Base-by-base conservation (phyloP, 1,139 yeast species). In the Taphrina communis region DNA sequence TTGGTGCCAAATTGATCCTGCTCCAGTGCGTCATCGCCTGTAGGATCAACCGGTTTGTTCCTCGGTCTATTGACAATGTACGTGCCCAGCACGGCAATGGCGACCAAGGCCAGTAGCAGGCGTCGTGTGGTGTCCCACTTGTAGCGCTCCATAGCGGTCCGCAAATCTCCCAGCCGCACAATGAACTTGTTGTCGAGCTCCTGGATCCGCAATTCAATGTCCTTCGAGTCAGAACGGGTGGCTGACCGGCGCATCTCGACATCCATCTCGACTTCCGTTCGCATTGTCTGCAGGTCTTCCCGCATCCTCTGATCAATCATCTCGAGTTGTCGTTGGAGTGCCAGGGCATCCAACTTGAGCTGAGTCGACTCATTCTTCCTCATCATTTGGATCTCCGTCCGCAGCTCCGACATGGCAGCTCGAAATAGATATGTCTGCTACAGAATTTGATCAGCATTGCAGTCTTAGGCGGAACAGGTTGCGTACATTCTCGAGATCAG, bases 341-440 rank as follows among this genome's bases (percentile, higher is more conserved):
- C 83, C 58, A 89, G 86, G 71, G 89, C 86, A 65, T 86, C 84
- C 72, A 87, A 86, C 35, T 88, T 85, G 70, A 87, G 80, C 72
- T 88, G 90, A 73, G 88, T 87, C 66, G 89, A 82, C 73, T 90
- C 91, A 31, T 82, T 81, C 73, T 89, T 93, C 71, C 97, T 81
- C 21, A 89, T 84, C 65, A 89, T 83, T 57, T 89, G 87, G 31
- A 92, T 85, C 74, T 92, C 97, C 51, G 90, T 91, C 65, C 89
- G 78, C 55, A 94, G 80, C 77, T 94, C 98, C 70, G 94, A 89
- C 73, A 92, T 90, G 0, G 97, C 97, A 59, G 97, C 96, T 76
- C 92, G 95, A 78, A 92, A 93, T 39, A 94, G 80, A 76, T 94
- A 94, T 17, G 72, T 72, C 38, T 72, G 69, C 65, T 66, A 17